These are phyloP conservation scores for Yamadazyma akitaensis DNA, from an alignment of 805 yeast species.

Conservation along the genomic window DNA sequence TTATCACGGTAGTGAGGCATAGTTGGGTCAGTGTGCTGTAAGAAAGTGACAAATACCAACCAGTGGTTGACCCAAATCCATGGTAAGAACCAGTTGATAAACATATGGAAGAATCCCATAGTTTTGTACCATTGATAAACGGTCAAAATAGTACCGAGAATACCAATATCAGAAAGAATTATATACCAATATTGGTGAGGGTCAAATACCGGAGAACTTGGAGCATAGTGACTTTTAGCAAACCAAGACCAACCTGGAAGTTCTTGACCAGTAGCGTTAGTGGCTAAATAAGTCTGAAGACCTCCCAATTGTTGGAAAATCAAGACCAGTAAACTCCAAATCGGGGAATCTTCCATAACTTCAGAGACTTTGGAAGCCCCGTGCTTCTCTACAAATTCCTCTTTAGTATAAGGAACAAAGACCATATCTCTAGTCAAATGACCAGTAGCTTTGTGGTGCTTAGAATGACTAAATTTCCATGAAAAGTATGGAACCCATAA, in stretches of 20 bases:
- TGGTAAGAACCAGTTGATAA: conserved; percentile 56
- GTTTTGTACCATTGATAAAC: conserved; percentile 51
- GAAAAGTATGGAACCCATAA: conserved; percentile 58
- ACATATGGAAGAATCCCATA: conserved; percentile 48
- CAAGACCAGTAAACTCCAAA: conserved; percentile 40
- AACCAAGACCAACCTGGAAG: conserved; percentile 38
- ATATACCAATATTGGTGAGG: conserved; percentile 53
- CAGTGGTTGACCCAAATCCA: conserved; percentile 61
- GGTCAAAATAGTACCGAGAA: conserved; percentile 39
- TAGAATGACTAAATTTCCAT: conserved; percentile 59
- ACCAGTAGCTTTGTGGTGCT: conserved; percentile 64
- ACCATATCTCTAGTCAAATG: conserved; percentile 60
- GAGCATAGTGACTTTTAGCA: conserved; percentile 52
- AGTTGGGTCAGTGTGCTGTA: conserved; percentile 59
- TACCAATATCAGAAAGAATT: conserved; percentile 55
- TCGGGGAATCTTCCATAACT: conserved; percentile 54
- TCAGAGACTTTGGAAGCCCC: conserved; percentile 40
- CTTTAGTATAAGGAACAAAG: conserved; percentile 53
- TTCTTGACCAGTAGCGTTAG: conserved; percentile 56
- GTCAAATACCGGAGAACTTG: conserved; percentile 54
- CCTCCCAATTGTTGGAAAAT: conserved; percentile 58
- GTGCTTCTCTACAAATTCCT: conserved; percentile 35
- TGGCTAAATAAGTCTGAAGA: conserved; percentile 45
- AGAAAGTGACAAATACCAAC: conserved; percentile 60
- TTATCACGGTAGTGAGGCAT: conserved; percentile 56